Conservation (phyloP, 148 eudicot genomes). For the Tetragonia tetragonoides region DNA sequence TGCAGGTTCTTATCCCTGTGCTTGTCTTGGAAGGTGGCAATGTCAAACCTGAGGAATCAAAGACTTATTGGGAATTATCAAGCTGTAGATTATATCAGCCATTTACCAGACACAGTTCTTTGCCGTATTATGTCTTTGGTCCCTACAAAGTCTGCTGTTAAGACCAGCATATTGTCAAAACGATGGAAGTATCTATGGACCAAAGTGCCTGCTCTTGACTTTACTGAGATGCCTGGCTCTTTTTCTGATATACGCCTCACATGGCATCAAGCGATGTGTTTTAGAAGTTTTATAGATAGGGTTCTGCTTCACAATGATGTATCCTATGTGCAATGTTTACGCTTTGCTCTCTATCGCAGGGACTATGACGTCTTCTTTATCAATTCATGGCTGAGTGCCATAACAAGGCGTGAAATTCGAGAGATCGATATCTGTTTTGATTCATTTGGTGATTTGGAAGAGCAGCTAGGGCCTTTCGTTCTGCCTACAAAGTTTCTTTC, state of each 20-base stretch:
- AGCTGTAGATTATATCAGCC: conserved; percentile 5
- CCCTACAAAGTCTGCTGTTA: conserved; percentile 8
- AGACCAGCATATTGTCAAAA: conserved; percentile 9
- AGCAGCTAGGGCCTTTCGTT: not conserved
- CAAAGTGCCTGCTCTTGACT: conserved; percentile 11
- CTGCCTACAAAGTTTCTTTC: conserved; percentile 7
- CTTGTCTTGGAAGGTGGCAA: not conserved
- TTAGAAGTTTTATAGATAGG: conserved; percentile 7
- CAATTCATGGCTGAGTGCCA: conserved; percentile 2
- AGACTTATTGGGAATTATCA: not conserved
- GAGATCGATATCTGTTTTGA: not conserved
- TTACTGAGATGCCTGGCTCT: not conserved
- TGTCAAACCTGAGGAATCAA: not conserved
- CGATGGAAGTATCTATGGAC: conserved; percentile 19
- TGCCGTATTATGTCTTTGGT: conserved; percentile 18
- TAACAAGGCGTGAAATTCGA: not conserved
- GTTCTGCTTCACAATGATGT: conserved; percentile 4
- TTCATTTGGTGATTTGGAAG: too few species aligned
- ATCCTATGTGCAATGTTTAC: not conserved
- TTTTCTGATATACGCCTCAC: not conserved
- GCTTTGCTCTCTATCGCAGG: not conserved
- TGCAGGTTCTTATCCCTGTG: not conserved
- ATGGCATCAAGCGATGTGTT: not conserved
- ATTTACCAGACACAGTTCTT: conserved; percentile 9
- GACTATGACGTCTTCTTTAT: not conserved